Base-by-base conservation (phyloP, 371 early-diverging fungal species). In the Syncephalastrum racemosum region DNA sequence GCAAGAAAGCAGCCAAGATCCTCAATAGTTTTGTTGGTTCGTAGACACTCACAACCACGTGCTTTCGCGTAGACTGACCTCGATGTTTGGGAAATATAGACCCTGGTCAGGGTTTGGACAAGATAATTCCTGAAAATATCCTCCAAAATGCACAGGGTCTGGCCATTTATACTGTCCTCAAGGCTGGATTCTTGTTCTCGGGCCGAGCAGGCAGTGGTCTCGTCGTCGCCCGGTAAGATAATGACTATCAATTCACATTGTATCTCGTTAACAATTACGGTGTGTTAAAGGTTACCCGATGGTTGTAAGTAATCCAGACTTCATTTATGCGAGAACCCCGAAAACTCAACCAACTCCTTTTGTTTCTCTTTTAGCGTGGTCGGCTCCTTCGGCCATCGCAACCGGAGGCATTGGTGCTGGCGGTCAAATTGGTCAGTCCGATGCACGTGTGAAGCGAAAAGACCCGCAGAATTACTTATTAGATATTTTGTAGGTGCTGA, bases 141-240 rank as follows among this genome's bases (percentile, higher is more conserved):
- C 69, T 93, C 22, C 79, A 80, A 44, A 81, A 79, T 44, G 95
- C 96, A 24, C 90, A 91, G 62, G 98, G 97, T 7, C 80, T 97
- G 23, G 98, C 97, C 53, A 90, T 97, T 20, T 78, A 94, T 59
- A 88, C 92, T 0, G 95, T 97, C 8, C 62, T 96, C 60, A 97
- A 96, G 68, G 94, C 91, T 25, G 96, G 95, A 0, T 94, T 95
- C 58, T 68, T 94, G 24, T 96, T 92, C 81, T 90, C 93, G 2
- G 96, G 95, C 22, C 77, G 96, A 46, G 83, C 84, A n/a, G 97
- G 97, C 16, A 82, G 93, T 15, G 98, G 98, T 4, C 68, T 97
- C 2, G 96, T 95, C 8, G 86, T 96, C 10, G 95, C 96, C 25
- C 77, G 82, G 73, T 81, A 79, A 53, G 45, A 46, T 8, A 60